A percentile compares a stretch with the other conserved stretches of the same genome.
phyloP scores from a whole-genome alignment of 1,284 basidiomycete species.

The Melampsora americana region DNA sequence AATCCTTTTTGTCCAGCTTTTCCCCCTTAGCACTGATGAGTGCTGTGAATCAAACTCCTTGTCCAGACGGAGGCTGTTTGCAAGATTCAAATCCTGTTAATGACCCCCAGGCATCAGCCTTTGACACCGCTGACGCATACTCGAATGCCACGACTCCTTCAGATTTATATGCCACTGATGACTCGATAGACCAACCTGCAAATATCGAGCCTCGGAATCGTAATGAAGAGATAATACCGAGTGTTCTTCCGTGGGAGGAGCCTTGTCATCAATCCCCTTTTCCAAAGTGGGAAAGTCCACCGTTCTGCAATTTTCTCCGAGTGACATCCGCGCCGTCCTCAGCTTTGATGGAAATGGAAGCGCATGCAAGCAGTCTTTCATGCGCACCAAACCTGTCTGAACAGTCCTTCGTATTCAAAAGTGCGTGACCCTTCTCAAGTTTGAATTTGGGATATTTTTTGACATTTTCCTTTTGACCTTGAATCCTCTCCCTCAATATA shows the following conservation, averaged over 20 bases:
- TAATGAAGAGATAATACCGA: not conserved
- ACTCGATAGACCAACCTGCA: not conserved
- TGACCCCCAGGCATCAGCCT: not conserved
- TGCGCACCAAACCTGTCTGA: too few species aligned
- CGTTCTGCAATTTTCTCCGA: too few species aligned
- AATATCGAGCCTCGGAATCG: not conserved
- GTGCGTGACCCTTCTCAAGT: too few species aligned
- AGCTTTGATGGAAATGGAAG: too few species aligned
- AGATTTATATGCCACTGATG: slow-evolving; percentile 9
- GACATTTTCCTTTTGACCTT: not conserved
- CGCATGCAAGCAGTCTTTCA: too few species aligned
- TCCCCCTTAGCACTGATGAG: slow-evolving; percentile 23
- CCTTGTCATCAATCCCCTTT: too few species aligned
- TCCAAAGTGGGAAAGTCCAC: too few species aligned
- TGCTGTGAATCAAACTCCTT: slow-evolving; percentile 26
- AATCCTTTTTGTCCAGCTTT: slow-evolving; percentile 35
- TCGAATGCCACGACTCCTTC: not conserved
- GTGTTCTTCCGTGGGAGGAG: not conserved
- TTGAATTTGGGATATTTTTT: too few species aligned
- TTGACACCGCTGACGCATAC: not conserved
- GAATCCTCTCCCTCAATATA: too few species aligned
- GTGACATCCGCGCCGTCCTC: too few species aligned
- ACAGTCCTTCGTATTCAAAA: too few species aligned
- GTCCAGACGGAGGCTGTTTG: slow-evolving; percentile 4
- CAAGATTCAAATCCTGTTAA: slow-evolving; percentile 3